Base-by-base conservation (phyloP, 768 basidiomycete species). In the Boletus rubroflammeus region DNA sequence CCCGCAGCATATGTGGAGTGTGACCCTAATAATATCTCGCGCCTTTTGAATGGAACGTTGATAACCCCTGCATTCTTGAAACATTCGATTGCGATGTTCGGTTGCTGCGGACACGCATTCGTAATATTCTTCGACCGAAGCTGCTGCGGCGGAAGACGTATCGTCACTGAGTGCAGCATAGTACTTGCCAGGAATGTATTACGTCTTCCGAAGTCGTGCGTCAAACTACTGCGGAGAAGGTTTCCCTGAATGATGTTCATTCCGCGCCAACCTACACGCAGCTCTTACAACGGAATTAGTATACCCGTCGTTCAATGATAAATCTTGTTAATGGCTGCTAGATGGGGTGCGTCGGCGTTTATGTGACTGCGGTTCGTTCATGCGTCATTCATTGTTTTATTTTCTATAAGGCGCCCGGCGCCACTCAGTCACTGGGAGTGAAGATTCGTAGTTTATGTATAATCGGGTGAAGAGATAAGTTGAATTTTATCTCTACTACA, bases 191-290 rank as follows among this genome's bases (percentile, higher is more conserved):
- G 15, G 19, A 39, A n/a, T 21, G 43, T 1, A 46, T 51, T 55
- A 53, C 51, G 36, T 46, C 19, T 3, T 19, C 36, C n/a, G 34
- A 55, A 42, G 49, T 31, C n/a, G 13, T 26, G 10, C 11, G 19
- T 31, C 21, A 9, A 14, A 23, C 4, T 3, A 54, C 53, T 54
- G 53, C 53, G 53, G 53, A 54, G 48, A 54, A 54, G 53, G 19
- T 13, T 9, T 54, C 40, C 14, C n/a, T 17, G 19, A 17, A 50
- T n/a, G 23, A 40, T 28, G 48, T 21, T 54, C 17, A 23, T 38
- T 13, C 34, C 23, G 41, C 23, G 9, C 31, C 9, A 23, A 6
- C 21, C 9, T 25, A 23, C 32, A 15, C 29, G 29, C 15, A 17
- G 23, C 11, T 25, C 21, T 15, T 17, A 32, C 46, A 15, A 34